Percentiles rank a stretch among this genome's conserved stretches.
Conservation (phyloP, 345 rosid species). For the Syzygium grande region DNA sequence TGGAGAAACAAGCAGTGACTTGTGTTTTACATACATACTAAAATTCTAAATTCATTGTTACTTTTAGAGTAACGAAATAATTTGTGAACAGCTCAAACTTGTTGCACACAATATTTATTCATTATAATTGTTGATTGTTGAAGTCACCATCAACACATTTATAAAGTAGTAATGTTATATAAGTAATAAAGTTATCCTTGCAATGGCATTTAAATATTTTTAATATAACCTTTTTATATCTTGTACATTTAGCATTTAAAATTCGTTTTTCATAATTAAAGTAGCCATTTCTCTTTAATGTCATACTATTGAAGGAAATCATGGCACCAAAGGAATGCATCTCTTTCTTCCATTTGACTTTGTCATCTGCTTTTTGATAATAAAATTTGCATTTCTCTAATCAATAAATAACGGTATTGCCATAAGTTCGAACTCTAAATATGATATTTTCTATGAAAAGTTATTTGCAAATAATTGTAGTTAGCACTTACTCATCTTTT, state of each 20-base stretch:
- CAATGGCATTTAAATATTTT: not conserved
- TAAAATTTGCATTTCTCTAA: not conserved
- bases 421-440: not conserved
- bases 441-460: too few species aligned
- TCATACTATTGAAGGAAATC: too few species aligned
- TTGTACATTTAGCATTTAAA: not conserved
- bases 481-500: not conserved
- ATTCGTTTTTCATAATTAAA: not conserved
- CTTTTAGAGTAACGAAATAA: not conserved
- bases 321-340: too few species aligned
- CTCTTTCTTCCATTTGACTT: too few species aligned
- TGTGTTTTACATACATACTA: not conserved
- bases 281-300: not conserved
- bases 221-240: not conserved
- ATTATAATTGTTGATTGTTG: not conserved
- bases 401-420: accelerated
- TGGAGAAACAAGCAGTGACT: not conserved
- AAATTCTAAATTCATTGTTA: not conserved
- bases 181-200: not conserved
- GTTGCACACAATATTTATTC: not conserved
- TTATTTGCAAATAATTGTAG: not conserved
- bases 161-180: not conserved
- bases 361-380: not conserved
- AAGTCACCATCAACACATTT: accelerated
- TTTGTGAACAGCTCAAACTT: too few species aligned